A percentile compares a stretch with the other conserved stretches of the same genome.
These are phyloP conservation scores for Globisporangium iwayamae DNA, from an alignment of 352 stramenopile genomes.

Conservation along the genomic window DNA sequence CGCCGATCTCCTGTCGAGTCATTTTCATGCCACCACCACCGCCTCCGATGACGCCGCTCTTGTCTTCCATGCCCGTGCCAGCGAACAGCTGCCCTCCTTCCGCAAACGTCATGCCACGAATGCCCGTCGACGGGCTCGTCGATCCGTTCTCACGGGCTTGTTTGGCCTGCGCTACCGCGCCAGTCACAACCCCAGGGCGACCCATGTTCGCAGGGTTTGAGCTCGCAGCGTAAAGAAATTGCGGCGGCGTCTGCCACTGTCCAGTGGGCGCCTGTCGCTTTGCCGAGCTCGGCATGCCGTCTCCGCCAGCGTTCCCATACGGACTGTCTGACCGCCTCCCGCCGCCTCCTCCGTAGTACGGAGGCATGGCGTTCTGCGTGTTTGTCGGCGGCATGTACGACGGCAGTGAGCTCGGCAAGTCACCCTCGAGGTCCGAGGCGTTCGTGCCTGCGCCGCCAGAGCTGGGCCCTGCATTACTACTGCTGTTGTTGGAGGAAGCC, in stretches of 20 bases:
- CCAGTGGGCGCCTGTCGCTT: conserved; percentile 49
- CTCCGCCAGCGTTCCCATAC: not conserved
- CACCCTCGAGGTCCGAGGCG: conserved; percentile 34
- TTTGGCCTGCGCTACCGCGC: not conserved
- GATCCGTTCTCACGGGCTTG: conserved; percentile 15
- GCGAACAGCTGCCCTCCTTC: conserved; percentile 26
- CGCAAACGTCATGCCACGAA: conserved; percentile 63
- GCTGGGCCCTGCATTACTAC: not conserved
- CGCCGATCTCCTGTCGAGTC: conserved; percentile 33
- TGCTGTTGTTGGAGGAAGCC: not conserved
- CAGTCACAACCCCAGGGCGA: not conserved
- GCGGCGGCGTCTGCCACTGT: conserved; percentile 62
- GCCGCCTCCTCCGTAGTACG: conserved; percentile 37
- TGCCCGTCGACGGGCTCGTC: conserved; percentile 48
- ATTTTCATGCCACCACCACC: conserved; percentile 25
- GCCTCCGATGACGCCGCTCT: conserved; percentile 24
- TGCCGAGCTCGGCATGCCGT: conserved; percentile 19
- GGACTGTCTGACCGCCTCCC: conserved; percentile 8
- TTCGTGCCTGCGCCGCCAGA: not conserved
- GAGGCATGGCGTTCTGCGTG: conserved; percentile 7
- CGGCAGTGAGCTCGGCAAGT: conserved; percentile 69
- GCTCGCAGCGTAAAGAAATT: conserved; percentile 41
- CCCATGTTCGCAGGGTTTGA: conserved; percentile 1
- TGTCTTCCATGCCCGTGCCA: conserved; percentile 21
- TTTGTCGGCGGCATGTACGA: conserved; percentile 56